Percentiles rank a stretch among this genome's conserved stretches.
phyloP scores from a whole-genome alignment of 2,329 filamentous ascomycete species.

The Colletotrichum karsti region DNA sequence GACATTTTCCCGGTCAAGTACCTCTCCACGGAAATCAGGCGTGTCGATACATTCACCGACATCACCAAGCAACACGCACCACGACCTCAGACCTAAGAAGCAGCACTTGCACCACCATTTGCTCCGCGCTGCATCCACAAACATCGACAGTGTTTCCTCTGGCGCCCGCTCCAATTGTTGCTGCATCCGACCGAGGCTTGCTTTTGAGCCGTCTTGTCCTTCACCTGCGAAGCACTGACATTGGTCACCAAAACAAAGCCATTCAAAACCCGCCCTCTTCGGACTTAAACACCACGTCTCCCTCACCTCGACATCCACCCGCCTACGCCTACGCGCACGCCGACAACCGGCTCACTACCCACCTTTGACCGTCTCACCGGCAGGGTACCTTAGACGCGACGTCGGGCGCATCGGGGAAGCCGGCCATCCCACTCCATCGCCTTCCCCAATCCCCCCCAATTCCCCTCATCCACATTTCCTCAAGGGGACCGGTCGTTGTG shows the following conservation, averaged over 20 bases:
- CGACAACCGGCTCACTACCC: too few species aligned
- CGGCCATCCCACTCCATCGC: slow-evolving; percentile 7
- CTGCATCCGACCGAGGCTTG: neutral
- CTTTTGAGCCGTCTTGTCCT: neutral
- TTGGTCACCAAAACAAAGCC: neutral
- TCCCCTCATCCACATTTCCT: slow-evolving; percentile 3
- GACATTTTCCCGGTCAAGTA: neutral
- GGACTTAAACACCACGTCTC: slow-evolving; percentile 2
- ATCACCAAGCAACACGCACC: neutral
- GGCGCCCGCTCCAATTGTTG: neutral
- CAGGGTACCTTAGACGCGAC: too few species aligned
- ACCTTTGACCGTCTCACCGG: neutral
- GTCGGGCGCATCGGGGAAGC: slow-evolving; percentile 27
- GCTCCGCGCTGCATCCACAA: neutral
- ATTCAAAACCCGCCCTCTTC: slow-evolving; percentile 7
- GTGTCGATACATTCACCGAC: neutral
- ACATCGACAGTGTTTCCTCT: neutral
- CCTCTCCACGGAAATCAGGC: neutral
- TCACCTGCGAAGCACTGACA: neutral
- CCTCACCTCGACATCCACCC: neutral
- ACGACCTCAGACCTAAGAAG: neutral
- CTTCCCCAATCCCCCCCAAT: neutral
- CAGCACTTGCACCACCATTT: neutral
- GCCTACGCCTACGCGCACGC: too few species aligned
- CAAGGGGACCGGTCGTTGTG: neutral